These are phyloP conservation scores for Cryptosporidium xiaoi DNA, from an alignment of 169 alveolate species.

Conservation along the genomic window DNA sequence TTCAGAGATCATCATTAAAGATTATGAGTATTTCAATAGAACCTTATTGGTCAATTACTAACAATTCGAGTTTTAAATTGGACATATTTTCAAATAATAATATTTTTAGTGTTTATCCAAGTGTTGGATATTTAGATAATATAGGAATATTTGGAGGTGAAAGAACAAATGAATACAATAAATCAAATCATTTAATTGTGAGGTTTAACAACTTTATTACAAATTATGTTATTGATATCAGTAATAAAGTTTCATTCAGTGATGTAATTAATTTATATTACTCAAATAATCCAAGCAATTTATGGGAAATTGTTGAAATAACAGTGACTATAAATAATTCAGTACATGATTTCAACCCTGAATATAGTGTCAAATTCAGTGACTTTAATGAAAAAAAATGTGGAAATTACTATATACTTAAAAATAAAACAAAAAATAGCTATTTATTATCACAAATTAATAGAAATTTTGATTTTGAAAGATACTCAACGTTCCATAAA, in stretches of 20 bases:
- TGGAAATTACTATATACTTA: neutral
- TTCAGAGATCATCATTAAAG: constrained; percentile 1
- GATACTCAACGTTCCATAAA: neutral
- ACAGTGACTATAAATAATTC: neutral
- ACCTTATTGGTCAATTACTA: constrained; percentile 15
- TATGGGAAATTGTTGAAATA: constrained; percentile 21
- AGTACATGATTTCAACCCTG: neutral
- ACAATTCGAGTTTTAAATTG: constrained; percentile 11
- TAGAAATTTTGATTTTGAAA: neutral
- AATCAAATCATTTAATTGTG: constrained; percentile 6
- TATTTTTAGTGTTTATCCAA: constrained; percentile 1
- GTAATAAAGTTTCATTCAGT: neutral
- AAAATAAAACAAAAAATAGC: constrained; percentile 16
- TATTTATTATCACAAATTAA: constrained; percentile 17
- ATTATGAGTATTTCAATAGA: neutral
- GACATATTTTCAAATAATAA: neutral
- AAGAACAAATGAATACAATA: no score
- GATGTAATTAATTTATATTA: constrained; percentile 15
- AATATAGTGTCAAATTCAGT: neutral
- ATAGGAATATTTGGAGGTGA: neutral
- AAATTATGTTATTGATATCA: neutral
- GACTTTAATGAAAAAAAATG: neutral
- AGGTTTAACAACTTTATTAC: constrained; percentile 4
- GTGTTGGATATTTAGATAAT: constrained; percentile 5
- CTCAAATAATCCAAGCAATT: neutral